Conservation (phyloP, 768 basidiomycete genomes). For the Xerocomellus amylosporus region DNA sequence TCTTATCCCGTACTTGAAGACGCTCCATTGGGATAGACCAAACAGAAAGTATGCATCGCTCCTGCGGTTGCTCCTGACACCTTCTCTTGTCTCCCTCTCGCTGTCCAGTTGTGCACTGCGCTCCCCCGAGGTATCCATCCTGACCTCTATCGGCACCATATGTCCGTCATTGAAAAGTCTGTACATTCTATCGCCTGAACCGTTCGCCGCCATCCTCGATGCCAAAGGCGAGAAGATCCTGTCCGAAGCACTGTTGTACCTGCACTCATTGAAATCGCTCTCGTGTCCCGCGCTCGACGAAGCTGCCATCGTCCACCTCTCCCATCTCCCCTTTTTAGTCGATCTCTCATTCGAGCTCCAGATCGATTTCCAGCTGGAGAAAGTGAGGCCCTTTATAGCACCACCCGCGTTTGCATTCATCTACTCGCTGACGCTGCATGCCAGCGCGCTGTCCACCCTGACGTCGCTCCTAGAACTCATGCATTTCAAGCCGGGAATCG, state of each 20-base stretch:
- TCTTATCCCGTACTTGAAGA: constrained; percentile 22
- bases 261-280: constrained; percentile 17
- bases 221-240: constrained; percentile 17
- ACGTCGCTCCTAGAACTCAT: constrained; percentile 21
- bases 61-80: constrained; percentile 20
- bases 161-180: constrained; percentile 22
- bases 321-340: constrained; percentile 17
- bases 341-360: constrained; percentile 17
- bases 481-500: constrained; percentile 11
- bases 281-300: constrained; percentile 21
- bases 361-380: constrained; percentile 12
- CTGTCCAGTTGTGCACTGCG: constrained; percentile 10
- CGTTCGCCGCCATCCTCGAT: constrained; percentile 5
- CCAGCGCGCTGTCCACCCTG: constrained; percentile 11
- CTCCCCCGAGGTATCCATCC: constrained; percentile 17
- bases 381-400: constrained; percentile 7
- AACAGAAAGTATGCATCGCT: constrained; percentile 16
- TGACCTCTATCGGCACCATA: constrained; percentile 17
- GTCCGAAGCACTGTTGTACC: constrained; percentile 19
- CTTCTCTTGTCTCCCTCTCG: constrained; percentile 18
- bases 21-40: constrained; percentile 19
- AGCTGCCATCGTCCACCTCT: constrained; percentile 21
- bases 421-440: constrained; percentile 7
- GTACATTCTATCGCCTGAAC: neutral
- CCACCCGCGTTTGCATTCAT: constrained; percentile 19